Conservation (phyloP, 208 protist species). For the Herpetomonas muscarum region DNA sequence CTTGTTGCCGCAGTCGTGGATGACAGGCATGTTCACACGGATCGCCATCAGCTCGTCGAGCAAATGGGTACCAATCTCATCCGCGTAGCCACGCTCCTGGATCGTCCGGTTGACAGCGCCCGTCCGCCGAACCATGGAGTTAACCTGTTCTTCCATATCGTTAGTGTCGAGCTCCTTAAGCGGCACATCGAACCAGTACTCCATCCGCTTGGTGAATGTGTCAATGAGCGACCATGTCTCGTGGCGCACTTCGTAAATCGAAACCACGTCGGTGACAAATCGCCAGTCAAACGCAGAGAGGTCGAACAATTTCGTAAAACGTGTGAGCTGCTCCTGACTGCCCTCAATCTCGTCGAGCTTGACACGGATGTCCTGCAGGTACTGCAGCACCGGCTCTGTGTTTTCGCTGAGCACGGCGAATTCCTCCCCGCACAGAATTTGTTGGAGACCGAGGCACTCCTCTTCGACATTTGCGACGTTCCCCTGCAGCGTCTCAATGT, state of each 20-base stretch:
- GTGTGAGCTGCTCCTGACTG: slow-evolving; percentile 64
- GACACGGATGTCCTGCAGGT: slow-evolving; percentile 70
- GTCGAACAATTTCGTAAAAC: slow-evolving; percentile 87
- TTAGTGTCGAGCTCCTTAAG: slow-evolving; percentile 79
- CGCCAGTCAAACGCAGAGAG: slow-evolving; percentile 75
- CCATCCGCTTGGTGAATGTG: slow-evolving; percentile 73
- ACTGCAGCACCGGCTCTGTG: slow-evolving; percentile 82
- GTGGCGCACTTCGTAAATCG: slow-evolving; percentile 60
- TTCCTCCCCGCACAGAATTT: slow-evolving; percentile 84
- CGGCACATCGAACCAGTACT: slow-evolving; percentile 80
- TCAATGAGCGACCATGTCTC: slow-evolving; percentile 84
- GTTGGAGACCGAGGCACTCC: slow-evolving; percentile 77
- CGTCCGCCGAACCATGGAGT: slow-evolving; percentile 63
- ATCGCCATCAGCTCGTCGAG: slow-evolving; percentile 74
- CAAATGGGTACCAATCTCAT: slow-evolving; percentile 79
- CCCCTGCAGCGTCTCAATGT: slow-evolving; percentile 63
- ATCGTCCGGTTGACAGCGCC: slow-evolving; percentile 64
- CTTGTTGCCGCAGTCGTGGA: slow-evolving; percentile 93
- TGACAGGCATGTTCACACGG: slow-evolving; percentile 75
- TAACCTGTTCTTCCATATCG: slow-evolving; percentile 86
- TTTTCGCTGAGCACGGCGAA: slow-evolving; percentile 78
- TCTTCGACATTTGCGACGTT: slow-evolving; percentile 82
- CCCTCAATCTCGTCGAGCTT: slow-evolving; percentile 74
- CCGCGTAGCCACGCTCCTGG: slow-evolving; percentile 78
- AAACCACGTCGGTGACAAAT: slow-evolving; percentile 52